Percentiles rank a stretch among this genome's conserved stretches.
Conservation (phyloP, 345 rosid species). For the Capsella bursapastoris region DNA sequence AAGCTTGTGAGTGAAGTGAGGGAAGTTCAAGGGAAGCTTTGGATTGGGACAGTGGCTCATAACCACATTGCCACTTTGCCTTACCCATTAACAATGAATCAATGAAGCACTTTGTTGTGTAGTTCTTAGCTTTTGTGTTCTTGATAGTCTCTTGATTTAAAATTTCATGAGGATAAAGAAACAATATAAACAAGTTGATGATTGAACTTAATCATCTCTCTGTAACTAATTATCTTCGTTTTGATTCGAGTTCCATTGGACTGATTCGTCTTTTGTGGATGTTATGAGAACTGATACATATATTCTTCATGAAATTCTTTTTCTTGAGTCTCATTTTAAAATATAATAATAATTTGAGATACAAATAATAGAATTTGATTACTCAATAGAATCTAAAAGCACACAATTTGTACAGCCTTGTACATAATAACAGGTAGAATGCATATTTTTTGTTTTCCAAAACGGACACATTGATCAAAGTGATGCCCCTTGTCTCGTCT, state of each 20-base stretch:
- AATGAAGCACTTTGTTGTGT: slow-evolving; percentile 29
- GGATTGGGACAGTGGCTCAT: slow-evolving; percentile 99
- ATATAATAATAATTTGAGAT: neutral
- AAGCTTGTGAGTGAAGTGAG: slow-evolving; percentile 93
- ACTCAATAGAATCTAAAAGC: neutral
- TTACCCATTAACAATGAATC: slow-evolving; percentile 52
- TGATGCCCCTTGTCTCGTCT: too few species aligned
- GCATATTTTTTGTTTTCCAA: neutral
- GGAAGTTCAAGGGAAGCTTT: slow-evolving; percentile 79
- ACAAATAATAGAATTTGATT: neutral
- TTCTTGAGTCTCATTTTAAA: neutral
- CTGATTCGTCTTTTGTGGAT: slow-evolving; percentile 15
- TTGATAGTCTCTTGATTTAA: slow-evolving; percentile 24
- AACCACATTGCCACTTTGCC: slow-evolving; percentile 85
- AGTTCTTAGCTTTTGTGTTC: slow-evolving; percentile 30
- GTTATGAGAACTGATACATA: slow-evolving; percentile 43
- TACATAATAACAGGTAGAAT: slow-evolving; percentile 7
- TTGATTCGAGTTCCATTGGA: neutral
- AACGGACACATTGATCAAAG: neutral
- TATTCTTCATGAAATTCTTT: slow-evolving; percentile 28
- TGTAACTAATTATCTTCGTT: slow-evolving; percentile 25
- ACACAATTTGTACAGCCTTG: slow-evolving; percentile 16
- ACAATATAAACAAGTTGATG: slow-evolving; percentile 10
- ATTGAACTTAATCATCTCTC: slow-evolving; percentile 19
- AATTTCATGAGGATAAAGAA: slow-evolving; percentile 1